Percentiles rank a stretch among this genome's conserved stretches.
Conservation (phyloP, 305 asterid species). For the Fraxinus paxiana region DNA sequence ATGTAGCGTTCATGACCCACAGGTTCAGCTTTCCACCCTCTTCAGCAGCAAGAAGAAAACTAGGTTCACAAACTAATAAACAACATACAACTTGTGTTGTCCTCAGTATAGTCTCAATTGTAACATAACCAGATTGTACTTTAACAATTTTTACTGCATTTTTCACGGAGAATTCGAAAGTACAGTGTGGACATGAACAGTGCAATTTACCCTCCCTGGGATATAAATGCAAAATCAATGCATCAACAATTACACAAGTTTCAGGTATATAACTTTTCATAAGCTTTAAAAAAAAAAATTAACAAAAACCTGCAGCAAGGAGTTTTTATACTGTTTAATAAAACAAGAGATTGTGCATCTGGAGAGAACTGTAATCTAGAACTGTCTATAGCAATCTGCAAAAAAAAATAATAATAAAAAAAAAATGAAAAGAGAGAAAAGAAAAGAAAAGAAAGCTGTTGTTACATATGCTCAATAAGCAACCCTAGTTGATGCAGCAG, state of each 20-base stretch:
- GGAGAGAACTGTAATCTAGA: constrained; percentile 75
- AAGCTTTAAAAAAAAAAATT: constrained; percentile 18
- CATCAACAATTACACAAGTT: constrained; percentile 15
- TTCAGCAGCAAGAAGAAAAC: constrained; percentile 74
- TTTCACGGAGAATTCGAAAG: constrained; percentile 46
- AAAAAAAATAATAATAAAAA: constrained; percentile 1
- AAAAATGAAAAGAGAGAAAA: no score
- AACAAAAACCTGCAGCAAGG: constrained; percentile 73
- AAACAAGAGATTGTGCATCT: constrained; percentile 59
- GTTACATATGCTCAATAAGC: neutral
- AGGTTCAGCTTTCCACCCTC: constrained; percentile 75
- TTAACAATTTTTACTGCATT: constrained; percentile 71
- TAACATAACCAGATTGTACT: constrained; percentile 61
- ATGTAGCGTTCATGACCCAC: constrained; percentile 77
- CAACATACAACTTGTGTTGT: constrained; percentile 49
- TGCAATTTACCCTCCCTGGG: constrained; percentile 60
- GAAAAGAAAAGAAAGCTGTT: no score
- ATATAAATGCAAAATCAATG: constrained; percentile 24
- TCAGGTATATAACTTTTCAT: constrained; percentile 6
- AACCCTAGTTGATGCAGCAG: constrained; percentile 2
- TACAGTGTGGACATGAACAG: constrained; percentile 65
- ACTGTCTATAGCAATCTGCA: constrained; percentile 54
- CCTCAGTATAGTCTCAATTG: constrained; percentile 54
- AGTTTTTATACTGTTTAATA: constrained; percentile 56
- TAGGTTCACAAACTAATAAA: constrained; percentile 75